These are phyloP conservation scores for Stentor coeruleus DNA, from an alignment of 73 alveolate genomes.

Conservation along the genomic window DNA sequence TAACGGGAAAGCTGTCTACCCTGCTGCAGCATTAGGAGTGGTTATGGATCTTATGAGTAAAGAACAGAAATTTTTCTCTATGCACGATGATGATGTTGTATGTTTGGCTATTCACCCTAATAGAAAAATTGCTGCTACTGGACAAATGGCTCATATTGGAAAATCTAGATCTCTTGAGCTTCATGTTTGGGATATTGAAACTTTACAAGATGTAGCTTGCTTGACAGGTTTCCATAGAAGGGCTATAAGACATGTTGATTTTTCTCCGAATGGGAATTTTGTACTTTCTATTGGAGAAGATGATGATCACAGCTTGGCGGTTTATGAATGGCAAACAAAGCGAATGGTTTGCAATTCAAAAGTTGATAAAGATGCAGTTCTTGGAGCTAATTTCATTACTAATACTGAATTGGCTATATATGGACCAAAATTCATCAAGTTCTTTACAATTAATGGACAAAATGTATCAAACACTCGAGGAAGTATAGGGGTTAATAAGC, in stretches of 20 bases:
- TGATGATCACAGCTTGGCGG: slow-evolving; percentile 92
- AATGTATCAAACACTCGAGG: slow-evolving; percentile 84
- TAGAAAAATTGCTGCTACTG: slow-evolving; percentile 93
- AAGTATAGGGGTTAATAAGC: slow-evolving; percentile 45
- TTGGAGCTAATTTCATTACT: slow-evolving; percentile 83
- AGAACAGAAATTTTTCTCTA: slow-evolving; percentile 81
- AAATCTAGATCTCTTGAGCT: slow-evolving; percentile 85
- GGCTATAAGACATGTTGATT: slow-evolving; percentile 84
- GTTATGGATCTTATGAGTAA: slow-evolving; percentile 72
- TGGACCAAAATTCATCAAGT: slow-evolving; percentile 94
- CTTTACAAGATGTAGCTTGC: slow-evolving; percentile 54
- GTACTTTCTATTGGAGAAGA: slow-evolving; percentile 92
- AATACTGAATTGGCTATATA: slow-evolving; percentile 87
- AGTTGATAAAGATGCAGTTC: slow-evolving; percentile 87
- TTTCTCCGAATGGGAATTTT: slow-evolving; percentile 92
- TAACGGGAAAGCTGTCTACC: slow-evolving; percentile 76
- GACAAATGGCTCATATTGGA: slow-evolving; percentile 90
- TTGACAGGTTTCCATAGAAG: slow-evolving; percentile 76
- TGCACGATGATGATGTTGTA: slow-evolving; percentile 95
- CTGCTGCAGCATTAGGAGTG: slow-evolving; percentile 95
- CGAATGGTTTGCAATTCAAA: slow-evolving; percentile 73
- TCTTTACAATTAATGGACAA: slow-evolving; percentile 85
- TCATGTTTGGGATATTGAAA: slow-evolving; percentile 90
- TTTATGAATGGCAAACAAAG: slow-evolving; percentile 90
- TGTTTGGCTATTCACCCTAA: slow-evolving; percentile 93